Percentiles rank a stretch among this genome's conserved stretches.
phyloP scores from a whole-genome alignment of 164 flowering plant species.

The Hamamelis virginiana region DNA sequence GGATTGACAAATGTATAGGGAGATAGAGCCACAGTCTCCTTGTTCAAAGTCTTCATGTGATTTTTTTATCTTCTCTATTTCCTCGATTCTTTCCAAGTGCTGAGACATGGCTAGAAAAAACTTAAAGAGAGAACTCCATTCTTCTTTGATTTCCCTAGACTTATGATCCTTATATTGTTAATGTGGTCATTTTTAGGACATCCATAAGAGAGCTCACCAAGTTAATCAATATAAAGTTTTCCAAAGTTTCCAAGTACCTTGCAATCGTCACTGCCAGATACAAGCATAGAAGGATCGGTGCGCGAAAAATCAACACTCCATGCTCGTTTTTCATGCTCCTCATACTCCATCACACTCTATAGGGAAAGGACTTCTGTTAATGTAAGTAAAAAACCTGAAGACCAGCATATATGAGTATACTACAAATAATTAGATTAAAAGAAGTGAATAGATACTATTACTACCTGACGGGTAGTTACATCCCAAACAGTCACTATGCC shows the following conservation, averaged over 20 bases:
- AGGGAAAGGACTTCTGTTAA: constrained; percentile 3
- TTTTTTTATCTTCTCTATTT: background rate
- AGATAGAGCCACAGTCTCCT: too few species aligned
- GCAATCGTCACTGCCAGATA: constrained; percentile 47
- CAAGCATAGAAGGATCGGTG: constrained; percentile 55
- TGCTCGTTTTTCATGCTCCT: constrained; percentile 95
- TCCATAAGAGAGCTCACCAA: background rate
- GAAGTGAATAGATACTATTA: background rate
- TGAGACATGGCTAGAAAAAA: background rate
- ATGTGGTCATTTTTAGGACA: background rate
- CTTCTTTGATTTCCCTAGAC: background rate
- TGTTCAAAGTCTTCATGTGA: too few species aligned
- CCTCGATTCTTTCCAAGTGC: background rate
- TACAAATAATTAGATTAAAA: background rate
- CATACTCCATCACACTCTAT: constrained; percentile 88
- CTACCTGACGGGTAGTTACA: constrained; percentile 75
- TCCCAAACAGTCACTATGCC: constrained; percentile 97
- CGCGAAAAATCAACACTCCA: constrained; percentile 68
- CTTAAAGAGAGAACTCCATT: background rate
- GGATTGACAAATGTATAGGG: too few species aligned
- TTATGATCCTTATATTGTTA: background rate
- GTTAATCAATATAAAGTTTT: background rate
- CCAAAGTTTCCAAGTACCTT: constrained; percentile 47
- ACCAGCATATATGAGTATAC: background rate
- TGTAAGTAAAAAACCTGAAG: background rate